Evolutionary conservation across 345 rosid species (phyloP), one percentile per base, ranked within the genome.

Genomic region (Erodium maritimum): DNA sequence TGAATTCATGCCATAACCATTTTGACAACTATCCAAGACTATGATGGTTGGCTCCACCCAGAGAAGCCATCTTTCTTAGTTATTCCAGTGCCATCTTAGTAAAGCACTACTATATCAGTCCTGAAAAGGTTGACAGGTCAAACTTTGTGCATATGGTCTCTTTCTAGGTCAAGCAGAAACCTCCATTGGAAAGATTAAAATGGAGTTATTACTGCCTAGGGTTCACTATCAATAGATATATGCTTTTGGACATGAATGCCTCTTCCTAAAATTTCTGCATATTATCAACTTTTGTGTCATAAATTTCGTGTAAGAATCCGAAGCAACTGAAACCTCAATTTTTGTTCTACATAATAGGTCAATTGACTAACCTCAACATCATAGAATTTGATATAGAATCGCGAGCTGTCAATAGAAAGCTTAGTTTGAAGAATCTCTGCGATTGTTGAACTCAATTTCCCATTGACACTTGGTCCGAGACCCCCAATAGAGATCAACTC

Each of bases 401-500:
- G 95, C 25, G 94, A 85, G 75, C 84, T 75, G 57, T 83, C 88
- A 0, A 90, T 79, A 20, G 79, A 89, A 58, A 89, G 91, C 85
- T 93, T 89, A 9, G 80, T 71, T 57, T 87, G 82, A 48, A 93
- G 90, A 69, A 93, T 79, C 56, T 89, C 97, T 2, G 97, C 82
- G 63, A 89, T 66, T 0, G 88, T 78, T 21, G 85, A 75, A 63
- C 99, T 90, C 71, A 93, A 71, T 67, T 83, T 87, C 50, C 83
- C 84, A 61, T 90, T 85, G 6, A 85, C 96, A 24, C 72, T 65
- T 18, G 82, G 81, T 52, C 84, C 90, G 66, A 93, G 81, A 16
- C 95, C 88, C 19, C 99, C 95, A 8, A 81, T 82, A 13, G 97
- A 90, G 64, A 85, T 85, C 74, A 87, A 34, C 72, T 90, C 99